Evolutionary conservation across 208 protist genomes (phyloP).

Genomic region (Angomonas ambiguus): DNA sequence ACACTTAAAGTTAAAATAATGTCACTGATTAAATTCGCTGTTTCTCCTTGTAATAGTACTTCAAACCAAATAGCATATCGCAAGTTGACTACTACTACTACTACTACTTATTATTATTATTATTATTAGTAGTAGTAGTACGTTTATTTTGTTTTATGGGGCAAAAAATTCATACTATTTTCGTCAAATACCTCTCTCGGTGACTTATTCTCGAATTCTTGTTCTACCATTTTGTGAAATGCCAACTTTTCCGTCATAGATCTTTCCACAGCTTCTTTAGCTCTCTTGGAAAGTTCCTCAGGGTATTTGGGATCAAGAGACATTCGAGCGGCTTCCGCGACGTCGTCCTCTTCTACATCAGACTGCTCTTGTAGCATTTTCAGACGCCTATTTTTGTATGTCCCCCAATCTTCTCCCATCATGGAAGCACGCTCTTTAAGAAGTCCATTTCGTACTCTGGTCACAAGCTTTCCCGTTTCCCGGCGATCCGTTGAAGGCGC

Average conservation of each 20-base stretch:
- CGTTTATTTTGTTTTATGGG: too few relatives aligned
- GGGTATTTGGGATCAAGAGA: constrained; percentile 81
- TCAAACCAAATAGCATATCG: too few relatives aligned
- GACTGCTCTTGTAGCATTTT: constrained; percentile 73
- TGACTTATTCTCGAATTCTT: constrained; percentile 35
- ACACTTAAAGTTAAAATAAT: background rate
- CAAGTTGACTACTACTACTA: too few relatives aligned
- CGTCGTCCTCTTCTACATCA: constrained; percentile 74
- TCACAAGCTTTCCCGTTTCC: constrained; percentile 15
- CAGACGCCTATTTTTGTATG: constrained; percentile 75
- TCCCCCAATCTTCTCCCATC: constrained; percentile 78
- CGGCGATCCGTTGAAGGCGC: constrained; percentile 40
- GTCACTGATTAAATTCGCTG: background rate
- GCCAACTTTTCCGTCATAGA: constrained; percentile 25
- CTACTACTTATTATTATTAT: background rate
- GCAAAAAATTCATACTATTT: background rate
- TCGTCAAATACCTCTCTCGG: constrained; percentile 63
- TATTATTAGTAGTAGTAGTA: too few relatives aligned
- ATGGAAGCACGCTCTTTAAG: constrained; percentile 57
- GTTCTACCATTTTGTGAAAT: constrained; percentile 56
- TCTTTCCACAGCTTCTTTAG: constrained; percentile 38
- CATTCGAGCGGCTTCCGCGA: constrained; percentile 76
- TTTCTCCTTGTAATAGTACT: background rate
- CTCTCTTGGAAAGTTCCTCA: constrained; percentile 43
- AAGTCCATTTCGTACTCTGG: constrained; percentile 23